phyloP scores from a whole-genome alignment of 1,284 basidiomycete species.

The Flammula alnicola region DNA sequence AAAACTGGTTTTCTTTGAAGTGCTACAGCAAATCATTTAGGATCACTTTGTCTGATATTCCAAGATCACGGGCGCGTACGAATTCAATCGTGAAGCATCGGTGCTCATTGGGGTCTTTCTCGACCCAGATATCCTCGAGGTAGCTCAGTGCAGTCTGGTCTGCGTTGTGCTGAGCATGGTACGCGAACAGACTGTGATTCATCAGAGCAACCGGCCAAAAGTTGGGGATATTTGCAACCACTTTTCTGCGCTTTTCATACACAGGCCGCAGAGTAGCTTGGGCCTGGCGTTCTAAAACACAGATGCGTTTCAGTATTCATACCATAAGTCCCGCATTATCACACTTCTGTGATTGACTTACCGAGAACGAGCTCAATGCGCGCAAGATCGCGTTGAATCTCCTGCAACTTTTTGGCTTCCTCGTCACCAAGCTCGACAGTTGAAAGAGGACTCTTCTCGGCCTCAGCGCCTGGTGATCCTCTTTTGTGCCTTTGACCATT shows the following conservation, averaged over 20 bases:
- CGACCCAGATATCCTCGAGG: constrained; percentile 81
- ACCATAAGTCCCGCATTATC: background rate
- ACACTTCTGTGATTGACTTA: constrained; percentile 41
- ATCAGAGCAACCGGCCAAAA: constrained; percentile 83
- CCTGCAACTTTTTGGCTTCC: constrained; percentile 66
- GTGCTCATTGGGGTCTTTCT: constrained; percentile 65
- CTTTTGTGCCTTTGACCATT: constrained; percentile 69
- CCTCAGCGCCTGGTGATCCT: constrained; percentile 72
- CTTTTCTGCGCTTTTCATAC: constrained; percentile 69
- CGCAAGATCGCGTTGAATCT: constrained; percentile 65
- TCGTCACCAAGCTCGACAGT: constrained; percentile 71
- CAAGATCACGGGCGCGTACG: constrained; percentile 47
- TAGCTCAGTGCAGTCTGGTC: constrained; percentile 78
- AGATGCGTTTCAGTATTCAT: constrained; percentile 20
- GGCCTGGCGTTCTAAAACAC: constrained; percentile 60
- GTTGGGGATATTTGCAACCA: constrained; percentile 67
- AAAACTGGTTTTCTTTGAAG: constrained; percentile 85
- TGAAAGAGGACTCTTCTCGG: constrained; percentile 67
- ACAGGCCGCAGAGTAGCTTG: constrained; percentile 59
- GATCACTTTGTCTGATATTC: background rate
- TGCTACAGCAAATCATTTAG: constrained; percentile 46
- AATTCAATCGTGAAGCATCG: constrained; percentile 81
- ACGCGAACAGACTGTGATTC: constrained; percentile 64
- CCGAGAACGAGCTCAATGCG: constrained; percentile 73
- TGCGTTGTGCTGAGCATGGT: constrained; percentile 67